These are phyloP conservation scores for Zarea fungicola DNA, from an alignment of 2,329 filamentous ascomycete genomes.

Conservation along the genomic window DNA sequence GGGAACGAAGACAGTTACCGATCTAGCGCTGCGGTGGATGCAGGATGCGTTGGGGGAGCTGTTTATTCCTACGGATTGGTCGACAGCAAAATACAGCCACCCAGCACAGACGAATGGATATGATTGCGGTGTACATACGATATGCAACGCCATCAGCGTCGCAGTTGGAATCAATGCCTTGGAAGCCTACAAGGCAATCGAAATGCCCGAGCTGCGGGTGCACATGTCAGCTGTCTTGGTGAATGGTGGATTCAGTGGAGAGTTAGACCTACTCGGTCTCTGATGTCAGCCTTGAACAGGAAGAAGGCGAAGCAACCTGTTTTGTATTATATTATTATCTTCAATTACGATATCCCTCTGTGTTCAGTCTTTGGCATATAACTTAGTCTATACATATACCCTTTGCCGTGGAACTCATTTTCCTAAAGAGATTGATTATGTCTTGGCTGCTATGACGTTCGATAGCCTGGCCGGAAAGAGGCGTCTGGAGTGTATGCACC, in stretches of 20 bases:
- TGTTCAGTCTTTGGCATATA: not conserved
- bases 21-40: constrained; percentile 49
- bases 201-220: constrained; percentile 56
- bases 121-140: constrained; percentile 74
- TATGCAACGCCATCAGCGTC: constrained; percentile 65
- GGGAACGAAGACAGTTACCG: constrained; percentile 36
- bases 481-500: no score
- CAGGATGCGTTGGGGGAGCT: constrained; percentile 47
- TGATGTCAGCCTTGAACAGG: not conserved
- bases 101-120: constrained; percentile 59
- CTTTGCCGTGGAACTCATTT: no score
- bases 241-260: constrained; percentile 59
- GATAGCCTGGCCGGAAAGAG: no score
- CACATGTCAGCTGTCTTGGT: constrained; percentile 61
- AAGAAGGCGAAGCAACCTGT: not conserved
- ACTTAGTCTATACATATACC: not conserved
- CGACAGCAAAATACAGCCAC: constrained; percentile 41
- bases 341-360: not conserved
- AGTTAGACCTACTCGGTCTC: constrained; percentile 42
- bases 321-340: not conserved
- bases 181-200: constrained; percentile 42
- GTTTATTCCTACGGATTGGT: constrained; percentile 58
- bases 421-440: no score
- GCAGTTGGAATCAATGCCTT: constrained; percentile 48
- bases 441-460: no score